phyloP scores from a whole-genome alignment of 768 basidiomycete genomes.

The Mycena galopus region DNA sequence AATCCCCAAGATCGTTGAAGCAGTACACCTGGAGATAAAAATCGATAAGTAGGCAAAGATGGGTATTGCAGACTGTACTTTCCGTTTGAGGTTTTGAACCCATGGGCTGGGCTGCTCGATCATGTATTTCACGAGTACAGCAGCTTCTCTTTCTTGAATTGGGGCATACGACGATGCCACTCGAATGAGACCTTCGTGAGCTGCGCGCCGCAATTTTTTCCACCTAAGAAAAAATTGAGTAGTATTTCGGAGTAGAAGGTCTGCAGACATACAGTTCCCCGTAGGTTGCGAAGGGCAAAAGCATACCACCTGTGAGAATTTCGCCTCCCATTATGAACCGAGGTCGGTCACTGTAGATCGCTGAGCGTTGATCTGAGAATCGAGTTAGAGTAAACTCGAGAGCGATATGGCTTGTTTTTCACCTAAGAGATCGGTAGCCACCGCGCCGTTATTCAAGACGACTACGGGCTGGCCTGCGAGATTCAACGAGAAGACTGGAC shows the following conservation, averaged over 20 bases:
- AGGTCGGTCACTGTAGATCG: too few species aligned
- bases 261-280: neutral
- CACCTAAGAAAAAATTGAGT: neutral
- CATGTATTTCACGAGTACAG: neutral
- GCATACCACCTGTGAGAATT: constrained; percentile 4
- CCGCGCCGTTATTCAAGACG: neutral
- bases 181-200: constrained; percentile 4
- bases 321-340: too few species aligned
- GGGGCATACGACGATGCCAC: neutral
- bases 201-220: constrained; percentile 2
- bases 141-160: neutral
- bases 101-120: neutral
- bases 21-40: neutral
- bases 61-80: neutral
- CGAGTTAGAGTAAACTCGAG: neutral
- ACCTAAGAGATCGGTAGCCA: constrained; percentile 1
- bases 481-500: constrained; percentile 1
- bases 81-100: neutral
- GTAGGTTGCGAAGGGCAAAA: neutral
- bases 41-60: neutral
- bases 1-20: neutral
- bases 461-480: constrained; percentile 1
- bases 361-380: neutral
- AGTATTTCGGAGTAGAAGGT: neutral
- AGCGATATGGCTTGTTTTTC: neutral